phyloP scores from a whole-genome alignment of 192 early-diverging fungal genomes.

The Chytriomyces sp. region DNA sequence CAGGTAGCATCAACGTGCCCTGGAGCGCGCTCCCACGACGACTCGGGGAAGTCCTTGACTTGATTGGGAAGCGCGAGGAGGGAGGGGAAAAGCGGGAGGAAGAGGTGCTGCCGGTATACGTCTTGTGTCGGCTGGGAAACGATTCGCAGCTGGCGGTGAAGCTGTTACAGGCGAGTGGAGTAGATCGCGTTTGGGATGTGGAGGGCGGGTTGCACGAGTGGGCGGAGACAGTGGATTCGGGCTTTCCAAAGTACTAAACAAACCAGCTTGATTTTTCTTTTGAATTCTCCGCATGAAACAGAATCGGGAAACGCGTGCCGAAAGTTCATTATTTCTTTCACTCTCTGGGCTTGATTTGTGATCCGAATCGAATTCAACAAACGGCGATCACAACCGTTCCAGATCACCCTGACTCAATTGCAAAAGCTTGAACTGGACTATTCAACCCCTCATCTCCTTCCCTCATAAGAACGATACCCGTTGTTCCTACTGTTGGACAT shows the following conservation, averaged over 20 bases:
- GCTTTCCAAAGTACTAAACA: constrained; percentile 82
- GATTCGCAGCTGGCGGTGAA: constrained; percentile 86
- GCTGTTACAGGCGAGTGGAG: constrained; percentile 67
- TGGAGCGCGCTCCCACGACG: constrained; percentile 18
- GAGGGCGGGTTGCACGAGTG: constrained; percentile 80
- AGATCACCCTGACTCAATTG: too few species aligned
- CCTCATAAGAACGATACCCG: too few species aligned
- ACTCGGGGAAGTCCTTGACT: constrained; percentile 28
- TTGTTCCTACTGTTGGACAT: too few species aligned
- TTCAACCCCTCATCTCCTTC: too few species aligned
- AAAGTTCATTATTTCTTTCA: too few species aligned
- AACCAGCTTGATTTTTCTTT: too few species aligned
- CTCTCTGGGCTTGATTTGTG: too few species aligned
- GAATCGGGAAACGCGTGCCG: too few species aligned
- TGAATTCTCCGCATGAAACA: too few species aligned
- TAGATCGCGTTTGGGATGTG: constrained; percentile 73
- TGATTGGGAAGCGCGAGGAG: constrained; percentile 24
- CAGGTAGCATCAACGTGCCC: constrained; percentile 67
- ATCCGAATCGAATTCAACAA: too few species aligned
- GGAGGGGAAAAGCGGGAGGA: constrained; percentile 1
- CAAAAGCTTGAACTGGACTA: too few species aligned
- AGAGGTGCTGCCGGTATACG: constrained; percentile 65
- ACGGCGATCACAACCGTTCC: too few species aligned
- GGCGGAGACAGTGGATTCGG: constrained; percentile 70
- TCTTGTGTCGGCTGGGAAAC: constrained; percentile 88